A percentile compares a stretch with the other conserved stretches of the same genome.
These are phyloP conservation scores for Vigna nakashimae DNA, from an alignment of 306 rosid genomes.

Conservation along the genomic window DNA sequence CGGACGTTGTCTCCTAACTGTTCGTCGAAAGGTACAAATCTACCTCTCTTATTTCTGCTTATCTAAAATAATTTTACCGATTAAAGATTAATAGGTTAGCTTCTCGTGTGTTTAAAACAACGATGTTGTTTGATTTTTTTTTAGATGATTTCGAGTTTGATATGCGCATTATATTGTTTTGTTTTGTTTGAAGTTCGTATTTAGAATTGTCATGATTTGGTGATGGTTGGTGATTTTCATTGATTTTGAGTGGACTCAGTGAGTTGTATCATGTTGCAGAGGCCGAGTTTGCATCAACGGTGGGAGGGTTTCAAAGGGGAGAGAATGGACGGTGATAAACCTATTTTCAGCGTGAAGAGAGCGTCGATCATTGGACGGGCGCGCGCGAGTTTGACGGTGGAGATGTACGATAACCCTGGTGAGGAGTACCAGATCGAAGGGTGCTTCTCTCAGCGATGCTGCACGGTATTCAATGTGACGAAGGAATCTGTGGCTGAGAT, in stretches of 20 bases:
- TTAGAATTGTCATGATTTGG: too few relatives aligned
- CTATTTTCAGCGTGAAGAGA: slow-evolving; percentile 77
- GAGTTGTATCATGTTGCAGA: slow-evolving; percentile 46
- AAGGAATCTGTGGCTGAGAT: slow-evolving; percentile 84
- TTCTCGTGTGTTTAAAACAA: too few relatives aligned
- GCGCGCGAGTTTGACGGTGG: slow-evolving; percentile 70
- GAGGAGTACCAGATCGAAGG: slow-evolving; percentile 95
- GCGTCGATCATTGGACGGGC: slow-evolving; percentile 90
- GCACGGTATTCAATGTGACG: slow-evolving; percentile 57
- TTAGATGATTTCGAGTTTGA: background rate
- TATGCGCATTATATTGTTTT: background rate
- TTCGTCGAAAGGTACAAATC: slow-evolving; percentile 78
- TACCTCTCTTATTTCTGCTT: background rate
- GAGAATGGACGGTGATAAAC: slow-evolving; percentile 78
- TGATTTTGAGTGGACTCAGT: slow-evolving; percentile 5
- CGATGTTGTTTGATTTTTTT: background rate
- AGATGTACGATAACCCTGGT: slow-evolving; percentile 57
- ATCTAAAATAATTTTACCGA: background rate
- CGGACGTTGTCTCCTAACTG: slow-evolving; percentile 89
- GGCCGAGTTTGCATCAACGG: slow-evolving; percentile 91
- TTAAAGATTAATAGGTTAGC: background rate
- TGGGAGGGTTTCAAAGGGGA: slow-evolving; percentile 95
- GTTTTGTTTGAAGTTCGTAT: too few relatives aligned
- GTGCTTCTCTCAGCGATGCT: slow-evolving; percentile 65
- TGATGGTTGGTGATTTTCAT: background rate